Evolutionary conservation across 2,329 filamentous ascomycete species (phyloP).

Genomic region (Xylaria sp.): DNA sequence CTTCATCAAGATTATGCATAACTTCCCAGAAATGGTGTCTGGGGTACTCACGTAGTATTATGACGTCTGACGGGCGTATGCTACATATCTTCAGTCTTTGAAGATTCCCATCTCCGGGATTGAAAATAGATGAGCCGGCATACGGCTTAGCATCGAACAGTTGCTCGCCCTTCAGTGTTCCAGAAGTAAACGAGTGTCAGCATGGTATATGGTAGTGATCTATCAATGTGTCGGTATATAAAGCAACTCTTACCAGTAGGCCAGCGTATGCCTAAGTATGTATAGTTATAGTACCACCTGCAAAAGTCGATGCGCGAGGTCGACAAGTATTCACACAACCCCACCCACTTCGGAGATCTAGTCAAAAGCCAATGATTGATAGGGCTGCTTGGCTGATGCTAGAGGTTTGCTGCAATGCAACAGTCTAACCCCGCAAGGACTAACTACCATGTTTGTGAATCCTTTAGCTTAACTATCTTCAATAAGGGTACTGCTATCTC

Average conservation of each 20-base stretch:
- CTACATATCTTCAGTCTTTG: background rate
- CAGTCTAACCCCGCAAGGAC: slow-evolving; percentile 24
- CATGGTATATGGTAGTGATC: background rate
- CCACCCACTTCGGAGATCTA: background rate
- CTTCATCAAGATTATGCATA: background rate
- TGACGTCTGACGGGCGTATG: background rate
- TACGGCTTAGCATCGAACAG: background rate
- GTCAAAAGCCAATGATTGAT: background rate
- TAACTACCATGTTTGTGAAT: background rate
- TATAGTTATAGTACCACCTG: too few species aligned
- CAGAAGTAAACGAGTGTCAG: background rate
- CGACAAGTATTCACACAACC: background rate
- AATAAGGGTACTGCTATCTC: background rate
- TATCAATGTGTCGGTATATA: background rate
- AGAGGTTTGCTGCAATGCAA: slow-evolving; percentile 9
- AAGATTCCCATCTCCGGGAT: background rate
- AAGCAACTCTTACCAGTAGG: background rate
- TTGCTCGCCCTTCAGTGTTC: background rate
- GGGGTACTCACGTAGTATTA: background rate
- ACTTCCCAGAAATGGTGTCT: background rate
- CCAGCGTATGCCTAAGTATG: too few species aligned
- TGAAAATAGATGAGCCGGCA: background rate
- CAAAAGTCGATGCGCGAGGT: background rate
- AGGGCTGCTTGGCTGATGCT: background rate
- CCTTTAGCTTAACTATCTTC: background rate